A percentile compares a stretch with the other conserved stretches of the same genome.
Conservation (phyloP, 1,284 basidiomycete genomes). For the Apiotrichum mycotoxinovorans region DNA sequence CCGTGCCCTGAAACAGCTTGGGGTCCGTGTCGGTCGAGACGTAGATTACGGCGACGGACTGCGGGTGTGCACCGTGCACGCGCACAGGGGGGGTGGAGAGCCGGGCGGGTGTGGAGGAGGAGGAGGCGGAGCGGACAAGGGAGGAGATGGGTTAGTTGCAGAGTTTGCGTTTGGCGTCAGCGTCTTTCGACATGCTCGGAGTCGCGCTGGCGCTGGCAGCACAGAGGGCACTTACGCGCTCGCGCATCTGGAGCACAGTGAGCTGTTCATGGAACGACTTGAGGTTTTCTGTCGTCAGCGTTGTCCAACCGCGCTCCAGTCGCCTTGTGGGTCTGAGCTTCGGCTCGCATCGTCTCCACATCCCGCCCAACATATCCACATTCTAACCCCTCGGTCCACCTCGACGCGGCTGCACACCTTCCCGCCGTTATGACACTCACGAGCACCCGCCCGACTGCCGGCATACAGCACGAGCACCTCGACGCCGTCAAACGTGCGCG, state of each 20-base stretch:
- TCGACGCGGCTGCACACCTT: background rate
- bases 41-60: conserved; percentile 43
- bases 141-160: background rate
- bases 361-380: background rate
- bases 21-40: conserved; percentile 46
- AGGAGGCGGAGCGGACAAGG: too few relatives aligned
- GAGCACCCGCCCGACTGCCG: conserved; percentile 40
- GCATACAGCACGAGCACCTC: conserved; percentile 49
- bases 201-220: too few relatives aligned
- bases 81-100: too few relatives aligned
- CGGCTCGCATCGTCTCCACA: too few relatives aligned
- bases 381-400: background rate
- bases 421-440: conserved; percentile 22
- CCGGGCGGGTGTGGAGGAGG: too few relatives aligned
- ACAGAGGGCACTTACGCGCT: conserved; percentile 18
- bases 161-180: background rate
- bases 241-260: conserved; percentile 8
- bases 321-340: too few relatives aligned
- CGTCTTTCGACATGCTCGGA: too few relatives aligned
- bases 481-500: conserved; percentile 38
- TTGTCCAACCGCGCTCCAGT: background rate
- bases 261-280: conserved; percentile 7
- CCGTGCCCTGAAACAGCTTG: conserved; percentile 24
- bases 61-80: too few relatives aligned
- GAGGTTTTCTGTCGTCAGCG: conserved; percentile 17